Evolutionary conservation across 805 yeast species (phyloP).

Genomic region (Nakazawaea ambrosiae): DNA sequence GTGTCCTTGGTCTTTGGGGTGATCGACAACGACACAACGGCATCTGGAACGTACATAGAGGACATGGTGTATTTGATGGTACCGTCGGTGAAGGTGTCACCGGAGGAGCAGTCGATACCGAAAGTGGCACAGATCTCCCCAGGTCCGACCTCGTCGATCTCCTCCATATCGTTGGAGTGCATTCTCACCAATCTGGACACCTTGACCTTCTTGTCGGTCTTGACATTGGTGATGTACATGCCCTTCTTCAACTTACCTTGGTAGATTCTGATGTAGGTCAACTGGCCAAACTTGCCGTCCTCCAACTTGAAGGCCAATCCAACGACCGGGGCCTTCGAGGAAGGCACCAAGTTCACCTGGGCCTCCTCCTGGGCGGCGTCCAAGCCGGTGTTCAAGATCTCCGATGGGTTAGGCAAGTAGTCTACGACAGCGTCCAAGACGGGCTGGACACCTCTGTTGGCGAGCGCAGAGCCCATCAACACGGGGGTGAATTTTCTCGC

Average conservation of each 20-base stretch:
- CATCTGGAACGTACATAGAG: slow-evolving; percentile 98
- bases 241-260: slow-evolving; percentile 95
- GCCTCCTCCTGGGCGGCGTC: slow-evolving; percentile 58
- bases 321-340: slow-evolving; percentile 73
- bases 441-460: slow-evolving; percentile 92
- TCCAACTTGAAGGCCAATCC: slow-evolving; percentile 98
- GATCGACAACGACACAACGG: slow-evolving; percentile 90
- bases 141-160: slow-evolving; percentile 88
- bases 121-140: slow-evolving; percentile 99
- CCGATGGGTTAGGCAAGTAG: slow-evolving; percentile 92
- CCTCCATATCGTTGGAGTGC: slow-evolving; percentile 99
- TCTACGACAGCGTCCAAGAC: slow-evolving; percentile 95
- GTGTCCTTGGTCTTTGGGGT: slow-evolving; percentile 83
- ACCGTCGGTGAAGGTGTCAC: slow-evolving; percentile 94
- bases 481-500: slow-evolving; percentile 98
- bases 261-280: slow-evolving; percentile 93
- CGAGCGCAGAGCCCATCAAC: slow-evolving; percentile 98
- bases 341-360: slow-evolving; percentile 69
- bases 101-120: slow-evolving; percentile 98
- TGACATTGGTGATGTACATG: slow-evolving; percentile 76
- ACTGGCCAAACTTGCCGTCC: slow-evolving; percentile 97
- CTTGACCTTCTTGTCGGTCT: slow-evolving; percentile 89
- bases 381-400: slow-evolving; percentile 83
- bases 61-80: slow-evolving; percentile 80
- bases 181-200: slow-evolving; percentile 91